Evolutionary conservation across 192 early-diverging fungal genomes (phyloP).

Genomic region (Obelidium mucronatum): DNA sequence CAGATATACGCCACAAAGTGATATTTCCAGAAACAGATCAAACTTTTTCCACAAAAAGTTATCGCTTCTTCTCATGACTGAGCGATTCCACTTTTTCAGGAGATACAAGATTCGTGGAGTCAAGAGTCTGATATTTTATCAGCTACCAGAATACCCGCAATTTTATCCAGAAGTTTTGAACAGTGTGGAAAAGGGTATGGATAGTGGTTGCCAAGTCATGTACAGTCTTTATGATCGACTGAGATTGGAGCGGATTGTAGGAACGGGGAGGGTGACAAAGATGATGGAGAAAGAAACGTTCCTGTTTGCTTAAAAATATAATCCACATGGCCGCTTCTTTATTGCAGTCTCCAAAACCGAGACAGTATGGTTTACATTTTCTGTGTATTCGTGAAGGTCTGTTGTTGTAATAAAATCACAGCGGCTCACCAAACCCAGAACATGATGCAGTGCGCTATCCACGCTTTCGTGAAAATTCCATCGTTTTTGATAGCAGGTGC

Average conservation of each 20-base stretch:
- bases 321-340: too few species aligned
- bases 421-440: too few species aligned
- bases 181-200: constrained; percentile 63
- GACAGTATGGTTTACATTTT: too few species aligned
- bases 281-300: constrained; percentile 64
- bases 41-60: constrained; percentile 83
- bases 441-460: too few species aligned
- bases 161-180: constrained; percentile 94
- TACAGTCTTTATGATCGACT: constrained; percentile 79
- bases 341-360: too few species aligned
- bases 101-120: constrained; percentile 83
- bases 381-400: too few species aligned
- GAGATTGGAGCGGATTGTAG: constrained; percentile 89
- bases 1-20: constrained; percentile 80
- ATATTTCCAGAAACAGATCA: constrained; percentile 79
- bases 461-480: too few species aligned
- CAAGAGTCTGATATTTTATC: constrained; percentile 88
- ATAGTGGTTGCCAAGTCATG: constrained; percentile 50
- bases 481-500: too few species aligned
- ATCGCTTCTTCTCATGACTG: constrained; percentile 84
- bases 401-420: too few species aligned
- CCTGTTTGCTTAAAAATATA: constrained; percentile 58
- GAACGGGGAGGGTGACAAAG: constrained; percentile 72
- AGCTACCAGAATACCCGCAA: constrained; percentile 80
- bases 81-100: constrained; percentile 97